Base-by-base conservation (phyloP, 106 monocot genomes). In the Acanthochlamys bracteata region DNA sequence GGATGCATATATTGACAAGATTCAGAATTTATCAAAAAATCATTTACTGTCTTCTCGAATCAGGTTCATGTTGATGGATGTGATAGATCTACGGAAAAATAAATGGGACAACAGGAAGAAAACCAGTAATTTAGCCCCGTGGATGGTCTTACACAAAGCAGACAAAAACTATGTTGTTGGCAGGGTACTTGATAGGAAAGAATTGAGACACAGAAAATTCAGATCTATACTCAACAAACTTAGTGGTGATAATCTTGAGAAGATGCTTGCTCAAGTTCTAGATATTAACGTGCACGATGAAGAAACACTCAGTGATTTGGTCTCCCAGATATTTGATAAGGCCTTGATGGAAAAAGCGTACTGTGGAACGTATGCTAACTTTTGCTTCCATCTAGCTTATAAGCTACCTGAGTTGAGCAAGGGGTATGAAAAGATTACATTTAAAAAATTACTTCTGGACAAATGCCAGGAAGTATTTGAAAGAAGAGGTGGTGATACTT, bases 321-420 rank as follows among this genome's bases (percentile, higher is more conserved):
- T 95, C 59, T 82, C 84, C 39, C 95, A 90, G 69, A 95, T 95
- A 70, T 90, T 90, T 80, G 87, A 90, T 51, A 95, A 90, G 78
- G 95, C 90, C 52, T 68, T 90, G 55, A 84, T 73, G 90, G 95
- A 95, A 52, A 87, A 83, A 42, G 87, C 87, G 15, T 95, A 87
- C 68, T 95, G 90, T 80, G 87, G 87, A 69, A 87, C 90, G 95
- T 95, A 95, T 76, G 95, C 90, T n/a, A 68, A 90, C 73, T 90
- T 95, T 76, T 95, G 95, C 52, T 64, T 42, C n/a, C 77, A 78
- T 68, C 79, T 95, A 41, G 79, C 90, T 63, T 19, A 41, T 61
- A 84, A 53, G 14, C 69, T 95, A 59, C 95, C 95, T 49, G 90
- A 84, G 61, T 80, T 95, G 55, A 66, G 41, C 41, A 78, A 82